Conservation (phyloP, 805 yeast genomes). For the Yamadazyma takamatsuzukensis region DNA sequence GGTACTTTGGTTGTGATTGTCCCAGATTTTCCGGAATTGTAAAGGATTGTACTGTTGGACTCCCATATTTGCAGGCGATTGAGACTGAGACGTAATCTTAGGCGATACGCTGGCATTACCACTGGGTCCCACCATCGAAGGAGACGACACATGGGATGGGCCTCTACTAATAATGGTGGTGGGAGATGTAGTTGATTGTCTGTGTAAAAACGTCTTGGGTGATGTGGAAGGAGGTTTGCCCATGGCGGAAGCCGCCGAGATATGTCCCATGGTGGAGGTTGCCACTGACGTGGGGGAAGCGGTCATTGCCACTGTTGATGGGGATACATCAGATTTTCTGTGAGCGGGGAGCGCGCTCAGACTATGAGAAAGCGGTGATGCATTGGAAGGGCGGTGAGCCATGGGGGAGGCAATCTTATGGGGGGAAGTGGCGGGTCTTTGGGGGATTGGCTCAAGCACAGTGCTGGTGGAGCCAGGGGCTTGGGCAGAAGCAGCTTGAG, state of each 20-base stretch:
- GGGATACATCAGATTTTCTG: too few relatives aligned
- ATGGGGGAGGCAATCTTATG: neutral
- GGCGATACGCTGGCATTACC: neutral
- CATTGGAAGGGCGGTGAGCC: constrained; percentile 8
- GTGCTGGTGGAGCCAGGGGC: neutral
- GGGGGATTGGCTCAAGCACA: neutral
- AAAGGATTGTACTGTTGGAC: constrained; percentile 24
- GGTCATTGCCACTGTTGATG: neutral
- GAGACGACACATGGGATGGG: neutral
- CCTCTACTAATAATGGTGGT: constrained; percentile 3
- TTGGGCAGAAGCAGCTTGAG: constrained; percentile 1
- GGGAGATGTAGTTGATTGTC: constrained; percentile 7
- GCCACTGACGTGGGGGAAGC: neutral
- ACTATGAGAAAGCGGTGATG: constrained; percentile 7
- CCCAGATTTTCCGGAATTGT: constrained; percentile 38
- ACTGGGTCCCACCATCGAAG: neutral
- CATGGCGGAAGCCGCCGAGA: neutral
- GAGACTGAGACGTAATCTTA: neutral
- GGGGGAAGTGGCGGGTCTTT: neutral
- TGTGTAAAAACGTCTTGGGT: constrained; percentile 5
- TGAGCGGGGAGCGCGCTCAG: too few relatives aligned
- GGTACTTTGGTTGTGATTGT: constrained; percentile 16
- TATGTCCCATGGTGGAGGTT: constrained; percentile 1
- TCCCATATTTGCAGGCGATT: neutral
- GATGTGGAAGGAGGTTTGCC: constrained; percentile 2